These are phyloP conservation scores for Salix suchowensis DNA, from an alignment of 345 rosid genomes.

Conservation along the genomic window DNA sequence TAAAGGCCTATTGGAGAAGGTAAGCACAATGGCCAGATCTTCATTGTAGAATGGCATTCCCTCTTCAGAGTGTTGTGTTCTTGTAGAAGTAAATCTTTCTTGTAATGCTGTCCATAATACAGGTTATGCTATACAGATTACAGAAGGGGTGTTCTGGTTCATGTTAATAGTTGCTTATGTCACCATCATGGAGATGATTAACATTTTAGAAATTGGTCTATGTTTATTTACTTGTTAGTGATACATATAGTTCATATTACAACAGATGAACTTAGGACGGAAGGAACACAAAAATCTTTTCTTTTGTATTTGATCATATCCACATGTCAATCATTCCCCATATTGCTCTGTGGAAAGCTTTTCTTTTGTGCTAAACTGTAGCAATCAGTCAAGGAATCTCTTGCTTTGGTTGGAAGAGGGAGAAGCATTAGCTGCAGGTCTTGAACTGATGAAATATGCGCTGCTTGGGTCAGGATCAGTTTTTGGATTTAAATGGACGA, in stretches of 20 bases:
- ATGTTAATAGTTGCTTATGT: not conserved
- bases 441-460: no score
- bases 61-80: not conserved
- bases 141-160: not conserved
- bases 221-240: not conserved
- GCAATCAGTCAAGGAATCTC: no score
- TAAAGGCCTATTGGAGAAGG: conserved; percentile 40
- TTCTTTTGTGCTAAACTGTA: no score
- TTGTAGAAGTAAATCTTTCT: not conserved
- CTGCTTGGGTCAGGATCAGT: no score
- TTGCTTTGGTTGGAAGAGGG: no score
- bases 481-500: no score
- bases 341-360: no score
- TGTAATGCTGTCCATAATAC: not conserved
- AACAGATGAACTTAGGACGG: not conserved
- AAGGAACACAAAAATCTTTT: not conserved
- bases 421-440: no score
- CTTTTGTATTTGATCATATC: no score
- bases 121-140: not conserved
- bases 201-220: not conserved
- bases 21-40: conserved; percentile 18
- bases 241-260: conserved; percentile 1
- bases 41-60: not conserved
- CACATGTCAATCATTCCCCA: no score
- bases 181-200: not conserved